phyloP scores from a whole-genome alignment of 2,329 filamentous ascomycete species.

The Gnomoniopsis smithogilvyi region DNA sequence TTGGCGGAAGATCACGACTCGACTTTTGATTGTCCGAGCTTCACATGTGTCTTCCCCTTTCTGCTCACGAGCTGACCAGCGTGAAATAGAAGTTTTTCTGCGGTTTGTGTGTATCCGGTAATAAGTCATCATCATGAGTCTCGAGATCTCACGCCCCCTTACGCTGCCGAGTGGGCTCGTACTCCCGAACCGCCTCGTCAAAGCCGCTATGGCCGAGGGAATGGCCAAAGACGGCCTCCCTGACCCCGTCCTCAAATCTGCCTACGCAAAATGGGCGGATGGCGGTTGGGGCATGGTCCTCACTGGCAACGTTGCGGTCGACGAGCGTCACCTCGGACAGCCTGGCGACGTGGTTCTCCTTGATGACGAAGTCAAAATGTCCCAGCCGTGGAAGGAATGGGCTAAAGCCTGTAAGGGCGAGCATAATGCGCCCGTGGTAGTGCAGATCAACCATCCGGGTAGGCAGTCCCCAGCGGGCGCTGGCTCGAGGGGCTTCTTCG shows the following conservation, averaged over 20 bases:
- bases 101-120: not conserved
- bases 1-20: not conserved
- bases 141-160: slow-evolving; percentile 36
- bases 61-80: not conserved
- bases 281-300: slow-evolving; percentile 52
- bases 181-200: slow-evolving; percentile 51
- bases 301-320: slow-evolving; percentile 47
- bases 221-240: slow-evolving; percentile 41
- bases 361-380: slow-evolving; percentile 31
- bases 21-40: not conserved
- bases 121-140: slow-evolving; percentile 3
- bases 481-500: slow-evolving; percentile 41
- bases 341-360: slow-evolving; percentile 31
- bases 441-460: slow-evolving; percentile 62
- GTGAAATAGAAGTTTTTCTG: not conserved
- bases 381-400: slow-evolving; percentile 37
- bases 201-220: slow-evolving; percentile 48
- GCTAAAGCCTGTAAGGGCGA: slow-evolving; percentile 45
- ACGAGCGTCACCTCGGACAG: slow-evolving; percentile 33
- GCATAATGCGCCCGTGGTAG: slow-evolving; percentile 50
- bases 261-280: slow-evolving; percentile 52
- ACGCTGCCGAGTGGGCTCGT: slow-evolving; percentile 53
- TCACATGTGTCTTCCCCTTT: no score
- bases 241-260: slow-evolving; percentile 33
- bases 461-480: slow-evolving; percentile 39